Percentiles rank a stretch among this genome's conserved stretches.
Conservation (phyloP, 257 asterid species). For the Petunia secreta region DNA sequence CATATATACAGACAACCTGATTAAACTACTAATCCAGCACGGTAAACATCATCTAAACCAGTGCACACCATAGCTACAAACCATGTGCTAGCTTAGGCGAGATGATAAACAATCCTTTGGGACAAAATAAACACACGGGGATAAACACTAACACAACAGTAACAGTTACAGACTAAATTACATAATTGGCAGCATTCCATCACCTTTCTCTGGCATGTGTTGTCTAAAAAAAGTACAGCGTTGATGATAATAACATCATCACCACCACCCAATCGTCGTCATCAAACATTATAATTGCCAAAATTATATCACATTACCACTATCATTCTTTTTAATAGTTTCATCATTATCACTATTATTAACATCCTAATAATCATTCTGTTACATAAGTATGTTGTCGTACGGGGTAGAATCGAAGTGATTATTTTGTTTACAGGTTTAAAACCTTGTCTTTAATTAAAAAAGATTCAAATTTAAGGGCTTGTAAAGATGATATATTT, state of each 20-base stretch:
- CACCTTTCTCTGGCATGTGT: background rate
- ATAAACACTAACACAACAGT: background rate
- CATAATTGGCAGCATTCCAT: background rate
- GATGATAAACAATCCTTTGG: background rate
- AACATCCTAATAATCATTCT: background rate
- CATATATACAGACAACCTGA: background rate
- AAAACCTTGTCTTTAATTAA: background rate
- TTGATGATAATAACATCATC: slow-evolving; percentile 4
- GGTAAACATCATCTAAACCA: background rate
- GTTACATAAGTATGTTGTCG: background rate
- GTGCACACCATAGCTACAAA: slow-evolving; percentile 1
- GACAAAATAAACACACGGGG: background rate
- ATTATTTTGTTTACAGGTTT: too few relatives aligned
- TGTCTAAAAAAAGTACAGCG: background rate
- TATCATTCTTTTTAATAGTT: background rate
- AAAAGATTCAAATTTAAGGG: background rate
- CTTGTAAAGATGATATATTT: background rate
- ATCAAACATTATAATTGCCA: too few relatives aligned
- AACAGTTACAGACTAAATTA: background rate
- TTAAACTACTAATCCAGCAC: background rate
- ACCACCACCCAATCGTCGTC: background rate
- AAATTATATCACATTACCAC: background rate
- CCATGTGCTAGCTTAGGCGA: background rate
- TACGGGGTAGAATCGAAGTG: background rate
- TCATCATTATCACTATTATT: background rate